Percentiles rank a stretch among this genome's conserved stretches.
Conservation (phyloP, 2,329 filamentous ascomycete species). For the Tolypocladium tropicale region DNA sequence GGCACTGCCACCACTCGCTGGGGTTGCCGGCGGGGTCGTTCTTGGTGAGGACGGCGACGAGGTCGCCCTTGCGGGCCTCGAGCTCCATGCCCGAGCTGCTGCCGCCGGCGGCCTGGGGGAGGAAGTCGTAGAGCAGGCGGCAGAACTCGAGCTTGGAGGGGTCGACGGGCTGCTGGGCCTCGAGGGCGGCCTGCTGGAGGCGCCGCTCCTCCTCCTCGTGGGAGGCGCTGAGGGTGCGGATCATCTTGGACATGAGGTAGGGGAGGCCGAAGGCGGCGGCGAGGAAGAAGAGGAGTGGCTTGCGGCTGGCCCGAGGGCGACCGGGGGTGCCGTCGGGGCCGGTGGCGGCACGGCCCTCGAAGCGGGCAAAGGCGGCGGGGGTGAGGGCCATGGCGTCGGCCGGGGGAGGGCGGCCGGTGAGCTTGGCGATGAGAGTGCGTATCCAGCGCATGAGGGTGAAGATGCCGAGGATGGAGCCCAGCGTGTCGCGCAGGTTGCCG, state of each 20-base stretch:
- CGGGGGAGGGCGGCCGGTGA: constrained; percentile 84
- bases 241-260: constrained; percentile 95
- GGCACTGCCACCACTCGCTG: constrained; percentile 95
- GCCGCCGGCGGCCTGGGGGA: constrained; percentile 48
- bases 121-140: constrained; percentile 88
- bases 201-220: constrained; percentile 72
- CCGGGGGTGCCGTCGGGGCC: constrained; percentile 52
- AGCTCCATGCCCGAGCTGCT: constrained; percentile 62
- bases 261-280: constrained; percentile 90
- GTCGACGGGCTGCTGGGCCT: constrained; percentile 54
- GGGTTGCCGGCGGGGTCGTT: constrained; percentile 84
- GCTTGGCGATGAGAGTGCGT: constrained; percentile 78
- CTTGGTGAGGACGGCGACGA: constrained; percentile 89
- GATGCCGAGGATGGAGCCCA: constrained; percentile 88
- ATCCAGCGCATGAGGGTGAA: constrained; percentile 96
- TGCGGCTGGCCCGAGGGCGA: constrained; percentile 71
- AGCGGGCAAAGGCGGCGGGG: constrained; percentile 81
- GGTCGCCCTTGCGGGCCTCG: constrained; percentile 85
- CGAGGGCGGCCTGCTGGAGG: constrained; percentile 39
- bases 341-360: constrained; percentile 61
- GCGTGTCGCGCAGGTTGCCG: constrained; percentile 80
- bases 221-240: constrained; percentile 69
- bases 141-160: constrained; percentile 94
- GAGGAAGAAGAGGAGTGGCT: constrained; percentile 93
- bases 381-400: constrained; percentile 81